Evolutionary conservation across 345 rosid genomes (phyloP), one percentile per base, ranked within the genome.

Genomic region (Brassica carinata): DNA sequence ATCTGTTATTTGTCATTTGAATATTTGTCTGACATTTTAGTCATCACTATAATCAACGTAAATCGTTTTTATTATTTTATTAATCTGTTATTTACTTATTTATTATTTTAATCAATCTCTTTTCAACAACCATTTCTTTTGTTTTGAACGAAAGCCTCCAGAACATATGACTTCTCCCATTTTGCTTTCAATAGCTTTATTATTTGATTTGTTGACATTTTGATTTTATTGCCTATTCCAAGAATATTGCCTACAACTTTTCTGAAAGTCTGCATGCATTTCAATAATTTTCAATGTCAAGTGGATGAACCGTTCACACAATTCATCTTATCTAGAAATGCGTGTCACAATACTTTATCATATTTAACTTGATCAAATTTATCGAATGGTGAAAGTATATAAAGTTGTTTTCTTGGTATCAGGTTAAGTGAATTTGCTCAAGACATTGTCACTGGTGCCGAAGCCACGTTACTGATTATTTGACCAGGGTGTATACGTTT

Each of bases 391-490:
- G 73, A 73, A 40, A 66, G 29, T 58, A 72, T 29, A 79, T 67
- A 72, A 73, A 66, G 64, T 57, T 66, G n/a, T 31, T 55, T 72
- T 79, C 64, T 73, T 79, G 78, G 64, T 67, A 26, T 43, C 51
- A 58, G 77, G 9, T 57, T 66, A 11, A 13, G 51, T 66, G 71
- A 67, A 8, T 66, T 66, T 18, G 77, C 63, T 67, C 74, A 73
- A 73, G 82, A 73, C 64, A 79, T 67, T 67, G 82, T 79, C 73
- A 5, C 57, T 30, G 67, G 64, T 73, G 77, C 45, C 59, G 61
- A 55, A 34, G 31, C 77, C 81, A 64, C 67, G 77, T 78, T 53
- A 64, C 76, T 53, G 66, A 31, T 13, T 29, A 45, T 14, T 13
- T 48, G 33, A 66, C 73, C 79, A 58, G 59, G 33, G 67, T 43